Evolutionary conservation across 805 yeast genomes (phyloP), one percentile per base, ranked within the genome.

Genomic region (Jamesozyma rosinii): DNA sequence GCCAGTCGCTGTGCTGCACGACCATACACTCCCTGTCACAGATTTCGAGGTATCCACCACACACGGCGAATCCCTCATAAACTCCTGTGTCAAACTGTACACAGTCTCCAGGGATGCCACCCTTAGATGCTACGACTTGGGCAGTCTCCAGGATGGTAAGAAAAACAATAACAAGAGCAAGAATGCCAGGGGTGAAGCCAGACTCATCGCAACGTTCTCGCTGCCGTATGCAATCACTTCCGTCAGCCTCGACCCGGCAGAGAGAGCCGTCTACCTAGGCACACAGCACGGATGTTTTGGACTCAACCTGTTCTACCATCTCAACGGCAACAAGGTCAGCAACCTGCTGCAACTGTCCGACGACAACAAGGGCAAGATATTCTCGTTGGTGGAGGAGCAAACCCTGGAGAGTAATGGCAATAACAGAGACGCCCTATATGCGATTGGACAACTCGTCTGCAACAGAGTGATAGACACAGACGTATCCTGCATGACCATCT

Each of bases 91-190:
- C 20, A 75, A 77, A 47, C 59, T 88, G 18, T 81, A 74, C 59
- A 75, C 95, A 0, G 76, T 72, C 2, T 85, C 96, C 0, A 63
- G 65, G 37, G 97, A 89, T 58, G 71, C 79, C 34, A 86, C 95
- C 1, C 64, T 86, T 41, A 68, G 95, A 51, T 71, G 85, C 32
- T 87, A 83, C 65, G 79, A 79, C 53, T 55, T 85, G 35, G 31
- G 39, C 10, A 24, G 18, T 22, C 24, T 27, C 14, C 30, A 27
- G 5, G n/a, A 41, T 33, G 4, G 43, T 45, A 43, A 24, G 26
- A 42, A 37, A 34, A 27, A 29, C 37, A 32, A 40, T 14, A n/a
- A n/a, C n/a, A 44, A 41, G n/a, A 9, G 31, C 3, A 39, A 37
- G 4, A 42, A 48, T 29, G 54, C 57, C 34, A 26, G 11, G 13